Base-by-base conservation (phyloP, 306 rosid genomes). In the Prunus kanzakura region DNA sequence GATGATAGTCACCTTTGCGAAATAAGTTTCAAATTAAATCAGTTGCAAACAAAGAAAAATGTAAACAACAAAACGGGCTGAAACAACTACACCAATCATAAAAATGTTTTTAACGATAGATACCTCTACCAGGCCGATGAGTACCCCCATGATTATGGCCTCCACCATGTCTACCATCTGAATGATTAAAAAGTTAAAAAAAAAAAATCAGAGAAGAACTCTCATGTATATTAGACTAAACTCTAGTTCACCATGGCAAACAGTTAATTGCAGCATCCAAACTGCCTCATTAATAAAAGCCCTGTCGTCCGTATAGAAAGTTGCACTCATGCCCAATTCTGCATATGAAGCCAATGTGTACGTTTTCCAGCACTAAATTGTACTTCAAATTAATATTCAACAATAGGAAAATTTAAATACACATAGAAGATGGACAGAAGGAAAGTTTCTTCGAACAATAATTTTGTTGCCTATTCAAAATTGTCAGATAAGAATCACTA, bases 111-210 rank as follows among this genome's bases (percentile, higher is more conserved):
- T 50, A 2, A 58, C 72, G 78, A 72, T 81, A 50, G 29, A 67
- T 89, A 94, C 98, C 98, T 94, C 88, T 89, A 71, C 91, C 89
- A 51, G 83, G 92, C 67, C 92, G 93, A 80, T 86, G 73, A 73
- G 88, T 81, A 19, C 93, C 92, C 41, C 96, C 96, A 12, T 91
- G 86, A 82, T 89, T 86, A 22, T 84, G 87, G 69, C 85, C 63
- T 81, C 98, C 92, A 73, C 97, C 93, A 49, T 87, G 97, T 84
- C 97, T 87, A 55, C 93, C 90, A 92, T 90, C 98, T 94, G 88
- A 83, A 85, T 61, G 7, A 82, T 54, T 32, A 75, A 68, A 80
- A 73, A 19, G 51, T 32, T 38, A 70, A 38, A 46, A 4, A 0
- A 30, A 73, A 47, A n/a, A 41, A 49, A n/a, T 55, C 71, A 52